Base-by-base conservation (phyloP, 805 yeast genomes). In the Candida khao-thaluensis region DNA sequence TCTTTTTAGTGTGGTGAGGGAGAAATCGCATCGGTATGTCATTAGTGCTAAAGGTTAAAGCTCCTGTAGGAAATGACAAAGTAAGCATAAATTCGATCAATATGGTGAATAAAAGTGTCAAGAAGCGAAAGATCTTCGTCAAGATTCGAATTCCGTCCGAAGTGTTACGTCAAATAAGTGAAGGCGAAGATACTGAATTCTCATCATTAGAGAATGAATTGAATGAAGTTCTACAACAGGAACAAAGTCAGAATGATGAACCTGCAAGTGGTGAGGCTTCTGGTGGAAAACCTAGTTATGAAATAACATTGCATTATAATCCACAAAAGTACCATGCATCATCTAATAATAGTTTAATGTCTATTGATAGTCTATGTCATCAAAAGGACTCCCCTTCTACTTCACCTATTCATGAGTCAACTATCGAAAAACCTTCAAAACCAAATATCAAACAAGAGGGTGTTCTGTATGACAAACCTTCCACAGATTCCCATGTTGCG, bases 151-250 rank as follows among this genome's bases (percentile, higher is more conserved):
- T 40, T 10, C 40, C 43, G 2, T 10, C 23, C 5, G 17, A 26
- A 3, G 25, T 22, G 2, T 15, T 38, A 22, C 15, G 33, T 16
- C 21, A 15, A 12, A 35, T 34, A 3, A 4, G 14, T 17, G 22
- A 29, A 8, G 21, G 25, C 12, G 30, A 26, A 7, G 37, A 21
- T 11, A 26, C 15, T 18, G 31, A 17, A 10, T 39, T 52, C 11
- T 48, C 51, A 15, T 43, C 47, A 3, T 38, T 54, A 16, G 56
- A 52, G n/a, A 30, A 39, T 29, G 56, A 52, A 15, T 32, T 52
- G 6, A 52, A 53, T 18, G 31, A 50, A 30, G 50, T 44, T 9
- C 16, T 41, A 8, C 17, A 16, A 6, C 21, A 11, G 15, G 38
- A 24, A 22, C 4, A 5, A 14, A 5, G 7, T 14, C 6, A 21